These are phyloP conservation scores for Ensete ventricosum DNA, from an alignment of 176 grass and related monocot genomes.

Conservation along the genomic window DNA sequence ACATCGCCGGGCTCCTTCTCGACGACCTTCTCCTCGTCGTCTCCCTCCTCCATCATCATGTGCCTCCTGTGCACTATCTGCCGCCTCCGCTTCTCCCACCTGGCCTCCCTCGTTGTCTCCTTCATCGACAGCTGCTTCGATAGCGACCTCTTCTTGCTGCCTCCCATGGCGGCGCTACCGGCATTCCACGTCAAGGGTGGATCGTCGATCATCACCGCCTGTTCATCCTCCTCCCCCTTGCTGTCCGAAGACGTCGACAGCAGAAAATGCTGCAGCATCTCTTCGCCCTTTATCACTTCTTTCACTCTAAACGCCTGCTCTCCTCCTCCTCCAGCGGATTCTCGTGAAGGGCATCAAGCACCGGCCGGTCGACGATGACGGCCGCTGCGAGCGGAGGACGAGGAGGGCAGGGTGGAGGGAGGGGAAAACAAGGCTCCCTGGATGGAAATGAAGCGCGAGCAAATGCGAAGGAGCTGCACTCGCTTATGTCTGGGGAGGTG, in stretches of 20 bases:
- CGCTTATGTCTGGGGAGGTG: not conserved
- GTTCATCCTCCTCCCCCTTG: not conserved
- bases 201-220: not conserved
- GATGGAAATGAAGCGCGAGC: too few species aligned
- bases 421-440: too few species aligned
- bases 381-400: too few species aligned
- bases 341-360: too few species aligned
- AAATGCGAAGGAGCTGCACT: too few species aligned
- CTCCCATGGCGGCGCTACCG: not conserved
- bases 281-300: not conserved
- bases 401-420: too few species aligned
- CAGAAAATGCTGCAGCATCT: not conserved
- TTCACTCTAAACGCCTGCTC: not conserved
- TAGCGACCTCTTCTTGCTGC: not conserved
- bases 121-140: not conserved
- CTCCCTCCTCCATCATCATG: not conserved
- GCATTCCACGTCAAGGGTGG: not conserved
- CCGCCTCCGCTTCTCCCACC: slow-evolving; percentile 1
- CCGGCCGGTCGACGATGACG: too few species aligned
- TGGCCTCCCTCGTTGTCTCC: slow-evolving; percentile 1
- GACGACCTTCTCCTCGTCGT: not conserved
- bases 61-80: not conserved
- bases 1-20: not conserved
- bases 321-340: too few species aligned
- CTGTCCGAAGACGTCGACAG: not conserved